Percentiles rank a stretch among this genome's conserved stretches.
Conservation (phyloP, 23 red algal species). For the Gracilaria domingensis region DNA sequence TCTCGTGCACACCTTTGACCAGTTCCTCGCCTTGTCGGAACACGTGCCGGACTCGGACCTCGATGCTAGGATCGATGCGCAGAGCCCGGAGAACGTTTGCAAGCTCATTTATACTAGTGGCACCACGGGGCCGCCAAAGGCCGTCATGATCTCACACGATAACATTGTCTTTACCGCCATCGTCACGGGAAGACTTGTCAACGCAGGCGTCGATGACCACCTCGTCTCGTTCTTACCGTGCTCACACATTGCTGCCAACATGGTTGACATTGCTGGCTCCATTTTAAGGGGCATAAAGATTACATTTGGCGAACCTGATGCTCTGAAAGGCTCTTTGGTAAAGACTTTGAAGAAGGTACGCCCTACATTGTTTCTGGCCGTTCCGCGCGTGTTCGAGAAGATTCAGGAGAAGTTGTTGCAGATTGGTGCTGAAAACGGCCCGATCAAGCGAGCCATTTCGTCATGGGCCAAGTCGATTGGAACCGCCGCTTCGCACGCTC, state of each 20-base stretch:
- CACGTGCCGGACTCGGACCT: conserved; percentile 35
- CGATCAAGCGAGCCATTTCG: conserved; percentile 54
- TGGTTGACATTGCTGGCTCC: conserved; percentile 75
- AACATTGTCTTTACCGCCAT: conserved; percentile 77
- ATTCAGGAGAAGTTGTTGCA: conserved; percentile 77
- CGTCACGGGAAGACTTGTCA: conserved; percentile 18
- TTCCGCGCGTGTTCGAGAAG: conserved; percentile 96
- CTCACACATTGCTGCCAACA: conserved; percentile 90
- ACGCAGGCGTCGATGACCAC: conserved; percentile 36
- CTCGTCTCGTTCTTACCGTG: conserved; percentile 86
- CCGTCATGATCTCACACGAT: conserved; percentile 90
- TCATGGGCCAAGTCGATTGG: conserved; percentile 74
- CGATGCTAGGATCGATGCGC: not conserved
- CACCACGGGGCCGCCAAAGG: conserved; percentile 94
- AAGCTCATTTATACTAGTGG: conserved; percentile 92
- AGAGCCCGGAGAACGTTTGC: conserved; percentile 60
- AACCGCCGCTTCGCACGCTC: conserved; percentile 32
- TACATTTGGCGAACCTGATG: conserved; percentile 78
- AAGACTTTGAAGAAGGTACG: conserved; percentile 76
- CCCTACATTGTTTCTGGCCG: conserved; percentile 86
- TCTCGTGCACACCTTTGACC: conserved; percentile 61
- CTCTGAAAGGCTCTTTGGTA: conserved; percentile 70
- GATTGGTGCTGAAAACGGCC: conserved; percentile 44
- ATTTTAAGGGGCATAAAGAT: conserved; percentile 53
- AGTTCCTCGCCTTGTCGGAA: conserved; percentile 52